Evolutionary conservation across 257 asterid species (phyloP), one percentile per base, ranked within the genome.

Genomic region (Solanum clarkiae): DNA sequence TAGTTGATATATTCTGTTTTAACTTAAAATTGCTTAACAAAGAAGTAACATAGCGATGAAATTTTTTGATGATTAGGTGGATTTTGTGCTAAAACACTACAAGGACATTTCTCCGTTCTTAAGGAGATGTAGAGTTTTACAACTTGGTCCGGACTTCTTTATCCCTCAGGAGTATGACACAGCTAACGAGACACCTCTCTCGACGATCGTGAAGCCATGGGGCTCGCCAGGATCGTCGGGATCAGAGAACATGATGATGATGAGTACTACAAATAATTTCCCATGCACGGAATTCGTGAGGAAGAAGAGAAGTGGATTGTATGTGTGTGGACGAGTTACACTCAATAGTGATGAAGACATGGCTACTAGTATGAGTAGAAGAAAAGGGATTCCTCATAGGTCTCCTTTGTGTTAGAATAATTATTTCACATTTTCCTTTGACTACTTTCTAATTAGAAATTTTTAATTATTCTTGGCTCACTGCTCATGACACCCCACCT

Each of bases 381-480:
- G 99, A 88, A 96, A 96, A 93, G 91, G 99, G 69, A 94, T 93
- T 82, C 99, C 99, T 57, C 99, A 90, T 87, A 94, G 99, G 90
- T 93, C 99, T 84, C 98, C 99, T 40, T 85, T 96, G 88, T 96
- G 98, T 89, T 96, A 93, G 92, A 65, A 75, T 57, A 54, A 40
- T 57, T 60, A 63, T 20, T 59, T 57, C 18, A 36, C 12, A 82
- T 82, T 82, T 40, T 49, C 4, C 44, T 82, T 82, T 82, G 71
- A 82, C 85, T 29, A 62, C 32, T 82, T 70, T 82, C 18, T 15
- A 82, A 82, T 47, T 62, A 82, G 45, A 82, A 22, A 24, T 44
- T 44, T 82, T 62, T 75, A 51, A 26, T 79, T 66, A 53, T 79
- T 79, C 26, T 79, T 79, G 82, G 82, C 82, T 79, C 79, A 66